These are phyloP conservation scores for Mortierella sp. DNA, from an alignment of 371 early-diverging fungal species.

Conservation along the genomic window DNA sequence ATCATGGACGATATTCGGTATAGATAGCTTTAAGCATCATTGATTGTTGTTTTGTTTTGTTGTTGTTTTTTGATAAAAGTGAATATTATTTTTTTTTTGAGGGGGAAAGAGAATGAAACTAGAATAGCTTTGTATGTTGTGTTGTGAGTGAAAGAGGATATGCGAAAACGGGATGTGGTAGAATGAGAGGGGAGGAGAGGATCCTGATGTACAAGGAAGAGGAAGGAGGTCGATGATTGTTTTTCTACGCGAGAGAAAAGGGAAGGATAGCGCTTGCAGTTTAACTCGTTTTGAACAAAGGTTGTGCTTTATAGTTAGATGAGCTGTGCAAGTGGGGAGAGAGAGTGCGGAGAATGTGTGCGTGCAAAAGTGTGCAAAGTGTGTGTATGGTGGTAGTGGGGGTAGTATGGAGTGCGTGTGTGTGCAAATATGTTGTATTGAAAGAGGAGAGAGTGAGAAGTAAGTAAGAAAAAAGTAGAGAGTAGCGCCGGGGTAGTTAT, in stretches of 20 bases:
- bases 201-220: constrained; percentile 17
- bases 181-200: background rate
- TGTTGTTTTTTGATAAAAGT: background rate
- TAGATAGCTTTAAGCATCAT: background rate
- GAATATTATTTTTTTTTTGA: background rate
- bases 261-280: background rate
- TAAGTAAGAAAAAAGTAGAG: background rate
- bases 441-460: background rate
- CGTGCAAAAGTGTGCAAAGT: constrained; percentile 2
- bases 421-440: constrained; percentile 9
- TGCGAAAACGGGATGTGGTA: background rate
- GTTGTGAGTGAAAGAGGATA: background rate
- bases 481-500: background rate
- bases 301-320: background rate
- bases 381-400: background rate
- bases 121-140: constrained; percentile 5
- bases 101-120: constrained; percentile 9
- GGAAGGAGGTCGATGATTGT: background rate
- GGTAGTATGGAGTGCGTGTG: background rate
- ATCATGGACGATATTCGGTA: constrained; percentile 37
- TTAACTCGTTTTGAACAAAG: background rate
- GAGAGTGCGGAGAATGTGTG: background rate
- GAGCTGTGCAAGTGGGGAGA: background rate
- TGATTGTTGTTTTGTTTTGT: background rate
- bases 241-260: background rate